These are phyloP conservation scores for Papilionanthe hybrid DNA, from an alignment of 116 monocot genomes.

Conservation along the genomic window DNA sequence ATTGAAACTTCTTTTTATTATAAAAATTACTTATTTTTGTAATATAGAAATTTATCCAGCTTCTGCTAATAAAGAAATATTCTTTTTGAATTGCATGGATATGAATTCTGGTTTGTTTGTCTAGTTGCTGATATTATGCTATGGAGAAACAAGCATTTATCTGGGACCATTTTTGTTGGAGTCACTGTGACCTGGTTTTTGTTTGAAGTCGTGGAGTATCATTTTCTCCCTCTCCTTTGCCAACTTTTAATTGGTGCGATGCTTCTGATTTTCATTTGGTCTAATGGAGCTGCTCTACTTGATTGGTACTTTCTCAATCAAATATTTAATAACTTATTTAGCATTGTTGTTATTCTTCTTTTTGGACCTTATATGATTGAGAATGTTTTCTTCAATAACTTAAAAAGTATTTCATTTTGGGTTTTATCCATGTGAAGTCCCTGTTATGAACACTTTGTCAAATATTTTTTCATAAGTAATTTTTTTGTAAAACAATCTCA, in stretches of 20 bases:
- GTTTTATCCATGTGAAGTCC: too few relatives aligned
- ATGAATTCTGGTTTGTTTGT: not conserved
- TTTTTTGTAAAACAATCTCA: too few relatives aligned
- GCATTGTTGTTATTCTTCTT: not conserved
- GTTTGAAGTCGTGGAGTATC: slow-evolving; percentile 79
- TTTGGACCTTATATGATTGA: too few relatives aligned
- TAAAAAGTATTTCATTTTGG: too few relatives aligned
- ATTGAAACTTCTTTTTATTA: not conserved
- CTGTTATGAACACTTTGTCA: too few relatives aligned
- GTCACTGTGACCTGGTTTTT: slow-evolving; percentile 65
- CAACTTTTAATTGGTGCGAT: slow-evolving; percentile 54
- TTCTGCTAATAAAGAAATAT: not conserved
- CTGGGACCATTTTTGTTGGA: slow-evolving; percentile 48
- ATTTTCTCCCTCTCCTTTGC: slow-evolving; percentile 64
- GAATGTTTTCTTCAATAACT: too few relatives aligned
- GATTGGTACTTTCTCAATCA: slow-evolving; percentile 28
- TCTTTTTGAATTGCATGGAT: not conserved
- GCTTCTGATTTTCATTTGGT: slow-evolving; percentile 76
- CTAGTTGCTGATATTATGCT: slow-evolving; percentile 68
- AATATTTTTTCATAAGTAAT: too few relatives aligned
- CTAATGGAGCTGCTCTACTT: slow-evolving; percentile 50
- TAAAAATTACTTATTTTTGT: not conserved
- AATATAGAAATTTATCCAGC: not conserved
- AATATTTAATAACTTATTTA: not conserved
- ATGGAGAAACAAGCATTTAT: slow-evolving; percentile 72